Evolutionary conservation across 352 stramenopile genomes (phyloP).

Genomic region (Phytophthora sp.): DNA sequence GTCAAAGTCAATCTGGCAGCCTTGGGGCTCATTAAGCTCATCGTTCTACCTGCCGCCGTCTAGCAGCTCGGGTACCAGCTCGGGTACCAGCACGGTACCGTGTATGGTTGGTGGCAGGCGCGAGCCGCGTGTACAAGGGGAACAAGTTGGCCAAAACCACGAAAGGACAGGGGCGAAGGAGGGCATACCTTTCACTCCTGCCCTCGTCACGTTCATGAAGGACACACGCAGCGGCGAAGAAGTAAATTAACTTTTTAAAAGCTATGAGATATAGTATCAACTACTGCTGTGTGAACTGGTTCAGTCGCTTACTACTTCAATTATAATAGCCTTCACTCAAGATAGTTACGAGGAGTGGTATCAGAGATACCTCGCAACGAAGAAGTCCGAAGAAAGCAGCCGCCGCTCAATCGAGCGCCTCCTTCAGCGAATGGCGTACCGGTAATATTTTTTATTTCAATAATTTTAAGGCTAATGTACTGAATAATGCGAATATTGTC

Average conservation of each 20-base stretch:
- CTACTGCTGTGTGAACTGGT: too few relatives aligned
- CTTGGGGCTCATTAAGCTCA: background rate
- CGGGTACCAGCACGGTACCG: background rate
- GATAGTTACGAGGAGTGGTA: background rate
- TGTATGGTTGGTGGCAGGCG: too few relatives aligned
- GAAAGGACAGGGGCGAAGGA: slow-evolving; percentile 2
- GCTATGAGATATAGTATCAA: too few relatives aligned
- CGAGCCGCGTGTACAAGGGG: background rate
- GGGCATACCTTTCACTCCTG: background rate
- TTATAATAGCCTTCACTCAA: background rate
- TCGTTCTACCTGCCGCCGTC: background rate
- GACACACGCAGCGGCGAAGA: background rate
- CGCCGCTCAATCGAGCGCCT: background rate
- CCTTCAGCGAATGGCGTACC: background rate
- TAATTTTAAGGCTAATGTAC: background rate
- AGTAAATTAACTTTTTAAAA: background rate
- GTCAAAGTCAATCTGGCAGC: background rate
- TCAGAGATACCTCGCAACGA: background rate
- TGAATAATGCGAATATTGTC: background rate
- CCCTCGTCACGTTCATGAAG: slow-evolving; percentile 1
- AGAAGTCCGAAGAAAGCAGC: background rate
- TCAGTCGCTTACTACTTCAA: background rate
- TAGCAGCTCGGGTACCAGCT: background rate
- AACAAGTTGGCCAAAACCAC: background rate
- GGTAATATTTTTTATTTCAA: background rate